Conservation (phyloP, 768 basidiomycete species). For the Boletellus ananas region DNA sequence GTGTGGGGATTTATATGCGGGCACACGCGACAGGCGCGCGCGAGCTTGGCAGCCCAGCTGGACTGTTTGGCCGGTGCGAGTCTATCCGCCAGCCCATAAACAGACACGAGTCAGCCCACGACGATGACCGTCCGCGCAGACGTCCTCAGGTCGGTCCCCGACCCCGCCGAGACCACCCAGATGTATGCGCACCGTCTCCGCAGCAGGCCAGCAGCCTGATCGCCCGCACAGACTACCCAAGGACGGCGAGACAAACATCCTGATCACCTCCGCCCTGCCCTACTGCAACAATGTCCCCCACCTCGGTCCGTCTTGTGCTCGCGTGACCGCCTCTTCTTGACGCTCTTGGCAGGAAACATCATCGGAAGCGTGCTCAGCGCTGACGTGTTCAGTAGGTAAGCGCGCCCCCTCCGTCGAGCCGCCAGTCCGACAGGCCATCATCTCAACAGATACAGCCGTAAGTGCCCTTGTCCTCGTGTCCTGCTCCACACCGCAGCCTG, state of each 20-base stretch:
- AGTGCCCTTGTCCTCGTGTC: constrained; percentile 18
- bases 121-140: constrained; percentile 46
- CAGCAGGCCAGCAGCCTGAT: not conserved
- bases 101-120: no score
- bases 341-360: constrained; percentile 59
- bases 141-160: constrained; percentile 47
- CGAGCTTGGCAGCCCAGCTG: no score
- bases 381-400: constrained; percentile 92
- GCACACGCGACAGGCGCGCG: constrained; percentile 21
- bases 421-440: constrained; percentile 1
- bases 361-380: constrained; percentile 96
- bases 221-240: constrained; percentile 57
- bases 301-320: constrained; percentile 54
- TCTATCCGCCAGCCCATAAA: no score
- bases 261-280: constrained; percentile 94
- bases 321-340: constrained; percentile 8
- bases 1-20: constrained; percentile 19
- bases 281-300: constrained; percentile 98
- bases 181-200: constrained; percentile 35
- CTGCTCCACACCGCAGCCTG: not conserved
- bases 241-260: constrained; percentile 80
- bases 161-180: constrained; percentile 46
- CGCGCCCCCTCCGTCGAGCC: constrained; percentile 11
- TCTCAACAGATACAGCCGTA: constrained; percentile 55
- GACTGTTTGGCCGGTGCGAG: no score